Evolutionary conservation across 306 rosid genomes (phyloP).

Genomic region (Quercus cerris): DNA sequence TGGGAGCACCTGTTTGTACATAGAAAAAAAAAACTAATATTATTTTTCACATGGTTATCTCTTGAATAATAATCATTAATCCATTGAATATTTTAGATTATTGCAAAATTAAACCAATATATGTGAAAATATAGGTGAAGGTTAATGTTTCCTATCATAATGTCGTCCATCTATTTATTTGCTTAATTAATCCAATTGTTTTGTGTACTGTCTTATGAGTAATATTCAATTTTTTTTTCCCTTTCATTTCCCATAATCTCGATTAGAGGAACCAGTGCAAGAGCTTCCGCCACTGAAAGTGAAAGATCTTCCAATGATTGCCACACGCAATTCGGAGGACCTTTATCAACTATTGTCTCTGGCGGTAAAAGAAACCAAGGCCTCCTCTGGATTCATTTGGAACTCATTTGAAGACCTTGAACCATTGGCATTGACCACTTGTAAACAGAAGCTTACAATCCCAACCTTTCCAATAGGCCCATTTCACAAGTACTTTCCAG

Average conservation of each 20-base stretch:
- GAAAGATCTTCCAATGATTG: conserved; percentile 44
- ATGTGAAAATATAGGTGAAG: too few relatives aligned
- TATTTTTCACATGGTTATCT: too few relatives aligned
- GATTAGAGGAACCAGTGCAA: conserved; percentile 33
- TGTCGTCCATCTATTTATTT: too few relatives aligned
- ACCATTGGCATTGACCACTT: conserved; percentile 21
- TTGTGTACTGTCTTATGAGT: too few relatives aligned
- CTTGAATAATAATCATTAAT: too few relatives aligned
- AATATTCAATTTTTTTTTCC: not conserved
- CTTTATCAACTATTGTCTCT: conserved; percentile 10
- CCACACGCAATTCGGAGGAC: not conserved
- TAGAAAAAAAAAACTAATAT: too few relatives aligned
- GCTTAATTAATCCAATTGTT: too few relatives aligned
- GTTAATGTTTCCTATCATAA: too few relatives aligned
- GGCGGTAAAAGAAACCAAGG: conserved; percentile 26
- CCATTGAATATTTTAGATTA: too few relatives aligned
- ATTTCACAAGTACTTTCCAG: conserved; percentile 40
- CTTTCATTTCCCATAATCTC: conserved; percentile 6
- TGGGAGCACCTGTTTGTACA: too few relatives aligned
- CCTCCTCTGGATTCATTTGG: conserved; percentile 56
- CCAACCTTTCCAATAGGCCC: conserved; percentile 68
- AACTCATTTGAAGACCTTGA: conserved; percentile 57
- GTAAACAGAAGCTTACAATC: conserved; percentile 23
- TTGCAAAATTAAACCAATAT: too few relatives aligned
- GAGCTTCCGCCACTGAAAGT: conserved; percentile 45